Evolutionary conservation across 495 filamentous ascomycete genomes (phyloP).

Genomic region (Xylaria grammica): DNA sequence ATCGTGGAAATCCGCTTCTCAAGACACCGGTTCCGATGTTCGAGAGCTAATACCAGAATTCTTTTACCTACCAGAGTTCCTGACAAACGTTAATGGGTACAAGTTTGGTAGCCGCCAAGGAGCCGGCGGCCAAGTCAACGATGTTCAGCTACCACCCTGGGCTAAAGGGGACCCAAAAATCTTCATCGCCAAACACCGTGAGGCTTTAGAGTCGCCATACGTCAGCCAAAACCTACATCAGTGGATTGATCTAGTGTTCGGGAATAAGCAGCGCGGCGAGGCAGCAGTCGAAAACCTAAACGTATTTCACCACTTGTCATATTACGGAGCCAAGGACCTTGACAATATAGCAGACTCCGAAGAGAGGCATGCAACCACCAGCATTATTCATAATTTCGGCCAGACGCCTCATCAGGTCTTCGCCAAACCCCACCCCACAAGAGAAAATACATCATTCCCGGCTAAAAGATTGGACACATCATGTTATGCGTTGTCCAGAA

Average conservation of each 20-base stretch:
- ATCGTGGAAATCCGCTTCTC: conserved; percentile 89
- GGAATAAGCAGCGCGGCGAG: conserved; percentile 92
- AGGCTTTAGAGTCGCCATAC: conserved; percentile 92
- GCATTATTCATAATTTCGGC: conserved; percentile 97
- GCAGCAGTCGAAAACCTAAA: conserved; percentile 90
- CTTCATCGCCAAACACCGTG: conserved; percentile 91
- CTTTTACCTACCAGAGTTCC: conserved; percentile 93
- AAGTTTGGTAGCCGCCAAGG: conserved; percentile 90
- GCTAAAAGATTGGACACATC: conserved; percentile 75
- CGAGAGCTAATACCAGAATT: conserved; percentile 95
- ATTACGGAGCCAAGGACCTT: conserved; percentile 90
- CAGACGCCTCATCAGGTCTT: conserved; percentile 97
- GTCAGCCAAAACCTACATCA: conserved; percentile 88
- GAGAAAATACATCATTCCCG: conserved; percentile 68
- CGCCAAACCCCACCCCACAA: conserved; percentile 72
- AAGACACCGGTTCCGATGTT: conserved; percentile 90
- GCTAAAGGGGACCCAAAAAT: conserved; percentile 96
- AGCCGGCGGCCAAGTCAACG: conserved; percentile 75
- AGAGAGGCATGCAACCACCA: conserved; percentile 83
- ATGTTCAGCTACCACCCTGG: conserved; percentile 89
- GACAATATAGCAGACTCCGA: conserved; percentile 89
- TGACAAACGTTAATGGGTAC: conserved; percentile 88
- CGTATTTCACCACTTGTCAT: conserved; percentile 94
- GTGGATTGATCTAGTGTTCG: conserved; percentile 97
- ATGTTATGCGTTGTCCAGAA: conserved; percentile 74